Base-by-base conservation (phyloP, 148 eudicot genomes). In the Diospyros lotus region DNA sequence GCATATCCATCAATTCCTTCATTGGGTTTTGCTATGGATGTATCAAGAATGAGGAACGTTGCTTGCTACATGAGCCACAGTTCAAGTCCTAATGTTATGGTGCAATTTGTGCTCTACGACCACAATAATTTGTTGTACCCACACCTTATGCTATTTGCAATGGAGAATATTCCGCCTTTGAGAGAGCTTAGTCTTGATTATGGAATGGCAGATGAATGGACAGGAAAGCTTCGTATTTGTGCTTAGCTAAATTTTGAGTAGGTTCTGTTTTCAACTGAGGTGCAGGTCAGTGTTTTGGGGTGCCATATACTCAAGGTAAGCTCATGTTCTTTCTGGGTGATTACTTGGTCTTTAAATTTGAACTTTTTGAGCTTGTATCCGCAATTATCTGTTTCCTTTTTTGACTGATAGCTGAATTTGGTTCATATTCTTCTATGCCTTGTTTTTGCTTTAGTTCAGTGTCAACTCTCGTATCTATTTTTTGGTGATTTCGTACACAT, bases 141-240 rank as follows among this genome's bases (percentile, higher is more conserved):
- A 59, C 97, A 85, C 66, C 80, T 89, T 13, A 93, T 93, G 98
- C 69, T 93, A 28, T 93, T 91, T 78, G 97, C 98, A 5, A 81
- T 88, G 89, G 98, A 93, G 83, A 88, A 84, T 72, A 89, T 93
- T 66, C 92, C 98, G 53, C 98, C 98, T 4, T 68, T 93, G 90
- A 89, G 93, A 67, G 98, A 93, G 79, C 90, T 93, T 56, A 91
- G 91, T 80, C 83, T 93, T 78, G 98, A 91, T 82, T 91, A 91
- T 80, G 94, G 98, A 13, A 88, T 89, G 56, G 89, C 94, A 51
- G 92, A 89, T 85, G 97, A 93, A 64, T 84, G 84, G 77, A 75
- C 86, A 4, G 93, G 86, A 71, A 90, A 87, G 76, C 89, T 86
- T 75, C 80, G 89, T 53, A 87, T 89, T 50, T 87, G 91, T 87